Percentiles rank a stretch among this genome's conserved stretches.
Conservation (phyloP, 2,329 filamentous ascomycete genomes). For the Stemphylium vesicarium region DNA sequence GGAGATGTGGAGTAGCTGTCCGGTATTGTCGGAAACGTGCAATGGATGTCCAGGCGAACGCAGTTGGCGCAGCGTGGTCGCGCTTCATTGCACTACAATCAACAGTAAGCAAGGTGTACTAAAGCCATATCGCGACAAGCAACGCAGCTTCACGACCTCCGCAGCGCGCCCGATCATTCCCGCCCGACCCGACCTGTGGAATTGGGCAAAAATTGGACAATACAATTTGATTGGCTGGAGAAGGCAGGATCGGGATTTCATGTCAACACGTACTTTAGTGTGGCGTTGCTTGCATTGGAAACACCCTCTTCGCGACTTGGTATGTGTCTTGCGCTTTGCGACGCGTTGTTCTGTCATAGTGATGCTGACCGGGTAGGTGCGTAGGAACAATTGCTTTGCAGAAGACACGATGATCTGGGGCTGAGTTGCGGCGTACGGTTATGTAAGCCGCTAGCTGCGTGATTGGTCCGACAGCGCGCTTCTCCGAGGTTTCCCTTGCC, state of each 20-base stretch:
- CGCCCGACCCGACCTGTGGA: background rate
- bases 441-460: constrained; percentile 13
- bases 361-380: background rate
- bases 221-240: constrained; percentile 14
- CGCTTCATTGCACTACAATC: constrained; percentile 39
- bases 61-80: constrained; percentile 42
- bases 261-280: constrained; percentile 35
- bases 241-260: background rate
- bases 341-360: constrained; percentile 29
- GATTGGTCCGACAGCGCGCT: background rate
- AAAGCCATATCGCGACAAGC: background rate
- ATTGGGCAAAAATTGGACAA: background rate
- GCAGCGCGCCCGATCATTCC: background rate
- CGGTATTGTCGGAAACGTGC: constrained; percentile 32
- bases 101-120: constrained; percentile 2
- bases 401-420: background rate
- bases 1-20: constrained; percentile 28
- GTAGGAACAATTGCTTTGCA: constrained; percentile 2
- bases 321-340: constrained; percentile 41
- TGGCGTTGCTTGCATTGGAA: constrained; percentile 42
- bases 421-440: constrained; percentile 4
- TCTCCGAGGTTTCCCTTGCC: background rate
- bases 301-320: constrained; percentile 41
- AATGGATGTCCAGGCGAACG: constrained; percentile 38
- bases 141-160: background rate